Conservation (phyloP, 1,284 basidiomycete genomes). For the Porogramme epimiltina region DNA sequence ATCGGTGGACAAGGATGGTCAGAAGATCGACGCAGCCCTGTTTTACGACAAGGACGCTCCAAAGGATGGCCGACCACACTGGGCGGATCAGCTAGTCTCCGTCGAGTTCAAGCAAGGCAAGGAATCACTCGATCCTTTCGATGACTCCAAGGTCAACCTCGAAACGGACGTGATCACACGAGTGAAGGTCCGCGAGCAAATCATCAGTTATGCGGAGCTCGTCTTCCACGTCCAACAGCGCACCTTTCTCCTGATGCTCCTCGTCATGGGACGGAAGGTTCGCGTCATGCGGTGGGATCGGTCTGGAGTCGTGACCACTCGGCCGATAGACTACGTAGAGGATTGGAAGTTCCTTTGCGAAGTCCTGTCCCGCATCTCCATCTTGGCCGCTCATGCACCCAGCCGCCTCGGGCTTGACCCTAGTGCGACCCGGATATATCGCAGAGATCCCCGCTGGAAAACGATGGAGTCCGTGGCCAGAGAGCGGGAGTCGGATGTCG, state of each 20-base stretch:
- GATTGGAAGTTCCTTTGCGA: constrained; percentile 10
- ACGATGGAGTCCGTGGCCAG: constrained; percentile 7
- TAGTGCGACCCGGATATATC: constrained; percentile 1
- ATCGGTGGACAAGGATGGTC: too few relatives aligned
- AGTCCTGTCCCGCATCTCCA: constrained; percentile 13
- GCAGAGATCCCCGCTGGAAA: background rate
- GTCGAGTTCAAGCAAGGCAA: too few relatives aligned
- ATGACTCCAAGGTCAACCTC: too few relatives aligned
- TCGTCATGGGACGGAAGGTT: constrained; percentile 7
- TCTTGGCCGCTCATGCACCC: background rate
- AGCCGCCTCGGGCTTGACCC: constrained; percentile 12
- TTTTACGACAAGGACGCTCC: too few relatives aligned
- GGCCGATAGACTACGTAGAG: constrained; percentile 9
- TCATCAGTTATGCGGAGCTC: constrained; percentile 7
- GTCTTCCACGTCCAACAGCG: constrained; percentile 11
- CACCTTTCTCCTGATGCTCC: constrained; percentile 8
- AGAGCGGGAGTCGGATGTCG: background rate
- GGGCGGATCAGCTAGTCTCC: too few relatives aligned
- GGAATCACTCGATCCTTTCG: too few relatives aligned
- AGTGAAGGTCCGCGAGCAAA: constrained; percentile 1
- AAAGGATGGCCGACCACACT: too few relatives aligned
- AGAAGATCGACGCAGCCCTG: too few relatives aligned
- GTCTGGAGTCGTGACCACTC: constrained; percentile 11
- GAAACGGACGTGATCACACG: too few relatives aligned
- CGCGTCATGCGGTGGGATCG: constrained; percentile 18